Percentiles rank a stretch among this genome's conserved stretches.
These are phyloP conservation scores for Talaromyces liani DNA, from an alignment of 495 filamentous ascomycete genomes.

Conservation along the genomic window DNA sequence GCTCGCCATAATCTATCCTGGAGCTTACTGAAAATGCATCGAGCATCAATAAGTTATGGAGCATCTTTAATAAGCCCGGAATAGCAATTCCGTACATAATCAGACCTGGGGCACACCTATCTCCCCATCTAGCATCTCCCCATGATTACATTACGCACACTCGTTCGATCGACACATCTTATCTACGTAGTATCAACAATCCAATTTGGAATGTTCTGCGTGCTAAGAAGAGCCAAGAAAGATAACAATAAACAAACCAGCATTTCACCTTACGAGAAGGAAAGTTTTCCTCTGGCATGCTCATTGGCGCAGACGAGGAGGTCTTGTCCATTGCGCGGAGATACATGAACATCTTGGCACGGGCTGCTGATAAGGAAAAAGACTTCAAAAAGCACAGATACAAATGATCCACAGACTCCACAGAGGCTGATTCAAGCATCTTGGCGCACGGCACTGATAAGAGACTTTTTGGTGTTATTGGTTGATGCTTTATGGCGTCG, in stretches of 20 bases:
- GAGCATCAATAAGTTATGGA: too few relatives aligned
- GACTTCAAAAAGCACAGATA: background rate
- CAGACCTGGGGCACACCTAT: too few relatives aligned
- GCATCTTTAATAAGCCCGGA: too few relatives aligned
- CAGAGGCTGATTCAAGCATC: background rate
- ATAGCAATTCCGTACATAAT: too few relatives aligned
- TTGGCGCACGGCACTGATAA: background rate
- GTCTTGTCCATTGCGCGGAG: background rate
- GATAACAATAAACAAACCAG: background rate
- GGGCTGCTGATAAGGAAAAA: background rate
- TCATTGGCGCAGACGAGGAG: background rate
- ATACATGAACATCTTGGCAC: background rate
- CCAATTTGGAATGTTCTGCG: background rate
- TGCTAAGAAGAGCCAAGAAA: background rate
- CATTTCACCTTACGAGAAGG: background rate
- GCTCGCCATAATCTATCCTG: too few relatives aligned
- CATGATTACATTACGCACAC: background rate
- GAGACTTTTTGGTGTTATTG: background rate
- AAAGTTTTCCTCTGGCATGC: background rate
- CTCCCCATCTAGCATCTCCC: background rate
- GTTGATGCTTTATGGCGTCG: background rate
- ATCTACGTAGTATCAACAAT: background rate
- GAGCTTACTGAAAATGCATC: too few relatives aligned
- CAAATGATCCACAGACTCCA: background rate
- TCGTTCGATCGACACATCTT: background rate